Evolutionary conservation across 108 stramenopile species (phyloP).

Genomic region (Discostella pseudostelligera): DNA sequence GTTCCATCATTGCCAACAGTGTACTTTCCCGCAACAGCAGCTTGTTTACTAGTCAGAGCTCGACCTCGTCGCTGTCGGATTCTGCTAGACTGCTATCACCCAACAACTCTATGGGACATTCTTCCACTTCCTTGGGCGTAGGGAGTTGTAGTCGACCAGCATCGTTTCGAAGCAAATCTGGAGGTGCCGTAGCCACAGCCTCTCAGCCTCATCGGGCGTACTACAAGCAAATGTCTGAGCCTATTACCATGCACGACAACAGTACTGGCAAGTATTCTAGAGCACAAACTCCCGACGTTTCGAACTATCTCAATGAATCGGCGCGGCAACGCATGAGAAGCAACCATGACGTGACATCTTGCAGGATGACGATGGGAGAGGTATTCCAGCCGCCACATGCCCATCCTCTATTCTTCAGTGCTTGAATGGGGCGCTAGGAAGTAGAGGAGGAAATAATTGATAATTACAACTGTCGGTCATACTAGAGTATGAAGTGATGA

Average conservation of each 20-base stretch:
- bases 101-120: conserved; percentile 10
- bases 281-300: conserved; percentile 25
- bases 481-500: no score
- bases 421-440: conserved; percentile 9
- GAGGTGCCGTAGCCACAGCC: conserved; percentile 1
- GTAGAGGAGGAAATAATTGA: no score
- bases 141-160: background rate
- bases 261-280: background rate
- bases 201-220: conserved; percentile 17
- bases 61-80: conserved; percentile 9
- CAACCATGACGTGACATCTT: conserved; percentile 1
- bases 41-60: conserved; percentile 23
- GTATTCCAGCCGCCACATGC: conserved; percentile 22
- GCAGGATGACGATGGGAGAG: conserved; percentile 22
- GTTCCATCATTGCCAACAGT: conserved; percentile 33
- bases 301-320: conserved; percentile 10
- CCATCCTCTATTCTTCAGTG: conserved; percentile 37
- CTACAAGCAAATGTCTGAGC: conserved; percentile 37
- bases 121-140: background rate
- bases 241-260: conserved; percentile 6
- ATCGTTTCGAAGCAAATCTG: conserved; percentile 4
- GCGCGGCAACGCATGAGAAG: background rate
- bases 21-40: background rate
- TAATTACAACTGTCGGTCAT: no score
- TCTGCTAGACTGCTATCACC: conserved; percentile 9